Evolutionary conservation across 2,329 filamentous ascomycete genomes (phyloP), one percentile per base, ranked within the genome.

Genomic region (Neopestalotiopsis sp.): DNA sequence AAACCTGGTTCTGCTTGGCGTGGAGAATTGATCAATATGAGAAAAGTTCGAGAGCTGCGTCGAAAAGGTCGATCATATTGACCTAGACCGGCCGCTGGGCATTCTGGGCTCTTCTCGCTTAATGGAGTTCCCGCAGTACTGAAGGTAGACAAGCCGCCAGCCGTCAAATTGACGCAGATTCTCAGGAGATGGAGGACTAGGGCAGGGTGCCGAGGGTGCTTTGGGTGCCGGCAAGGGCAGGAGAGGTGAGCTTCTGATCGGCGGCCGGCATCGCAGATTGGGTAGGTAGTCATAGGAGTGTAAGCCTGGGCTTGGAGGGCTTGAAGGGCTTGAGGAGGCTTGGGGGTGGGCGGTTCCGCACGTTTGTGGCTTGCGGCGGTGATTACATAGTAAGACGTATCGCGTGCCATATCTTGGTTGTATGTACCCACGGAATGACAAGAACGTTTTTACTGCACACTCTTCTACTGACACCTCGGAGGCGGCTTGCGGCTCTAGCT

Each of bases 1-100:
- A 60, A 79, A 79, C 67, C 52, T 79, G 62, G 78, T 78, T 6
- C 70, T 79, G 52, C 67, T 79, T 20, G 77, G 76, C 14, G 57
- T 74, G 7, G 74, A 71, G 17, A 66, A 72, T 24, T 67, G 32
- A 62, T 20, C 4, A 30, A 62, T 52, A 62, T 40, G n/a, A 62
- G 32, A 14, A 34, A 10, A 38, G 10, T 7, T 38, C 10, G 34
- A 38, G 34, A 38, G 17, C 32, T 52, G 59, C 30, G 59, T n/a
- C 14, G 20, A 13, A 40, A 38, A 34, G 59, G 12, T 52, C 45
- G 20, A 52, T 52, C 45, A 52, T n/a, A 20, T 52, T 52, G 45
- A 52, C 20, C 45, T 20, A 52, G 45, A 52, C 45, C 5, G 45
- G 14, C 17, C 45, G 20, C 17, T 17, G 17, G 45, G n/a, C 45